Percentiles rank a stretch among this genome's conserved stretches.
These are phyloP conservation scores for Phytophthora constricta DNA, from an alignment of 352 stramenopile genomes.

Conservation along the genomic window DNA sequence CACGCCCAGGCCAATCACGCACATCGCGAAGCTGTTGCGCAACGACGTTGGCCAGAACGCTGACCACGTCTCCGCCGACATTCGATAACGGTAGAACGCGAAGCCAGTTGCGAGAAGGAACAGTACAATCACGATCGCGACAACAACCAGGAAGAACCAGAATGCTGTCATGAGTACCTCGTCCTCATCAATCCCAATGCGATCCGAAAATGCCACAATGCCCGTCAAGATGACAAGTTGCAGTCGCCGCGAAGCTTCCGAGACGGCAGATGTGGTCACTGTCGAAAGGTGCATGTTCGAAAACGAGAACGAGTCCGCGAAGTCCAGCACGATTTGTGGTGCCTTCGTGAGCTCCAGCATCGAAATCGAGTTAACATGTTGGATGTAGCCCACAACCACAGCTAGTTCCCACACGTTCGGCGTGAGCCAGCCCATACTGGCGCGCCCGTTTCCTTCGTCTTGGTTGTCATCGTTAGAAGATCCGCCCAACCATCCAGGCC, in stretches of 20 bases:
- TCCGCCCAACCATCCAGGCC: conserved; percentile 46
- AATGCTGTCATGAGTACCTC: conserved; percentile 48
- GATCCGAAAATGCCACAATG: conserved; percentile 75
- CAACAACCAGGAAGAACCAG: conserved; percentile 53
- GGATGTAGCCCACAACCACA: conserved; percentile 66
- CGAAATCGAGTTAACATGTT: conserved; percentile 75
- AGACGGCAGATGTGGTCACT: conserved; percentile 39
- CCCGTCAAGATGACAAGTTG: conserved; percentile 65
- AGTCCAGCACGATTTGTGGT: conserved; percentile 78
- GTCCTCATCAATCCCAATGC: conserved; percentile 65
- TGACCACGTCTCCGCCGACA: conserved; percentile 33
- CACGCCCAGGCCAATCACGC: conserved; percentile 53
- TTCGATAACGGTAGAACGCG: conserved; percentile 28
- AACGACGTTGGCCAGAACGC: conserved; percentile 27
- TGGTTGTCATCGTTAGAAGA: conserved; percentile 15
- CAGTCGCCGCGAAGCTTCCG: conserved; percentile 43
- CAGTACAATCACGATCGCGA: conserved; percentile 42
- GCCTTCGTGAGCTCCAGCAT: conserved; percentile 78
- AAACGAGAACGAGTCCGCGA: conserved; percentile 81
- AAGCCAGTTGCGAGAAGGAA: conserved; percentile 43
- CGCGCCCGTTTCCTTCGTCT: conserved; percentile 23
- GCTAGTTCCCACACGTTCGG: conserved; percentile 78
- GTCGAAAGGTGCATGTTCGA: conserved; percentile 61
- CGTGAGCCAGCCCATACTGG: conserved; percentile 46
- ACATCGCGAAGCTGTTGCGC: conserved; percentile 55